Evolutionary conservation across 768 basidiomycete species (phyloP).

Genomic region (Boletus coccyginus): DNA sequence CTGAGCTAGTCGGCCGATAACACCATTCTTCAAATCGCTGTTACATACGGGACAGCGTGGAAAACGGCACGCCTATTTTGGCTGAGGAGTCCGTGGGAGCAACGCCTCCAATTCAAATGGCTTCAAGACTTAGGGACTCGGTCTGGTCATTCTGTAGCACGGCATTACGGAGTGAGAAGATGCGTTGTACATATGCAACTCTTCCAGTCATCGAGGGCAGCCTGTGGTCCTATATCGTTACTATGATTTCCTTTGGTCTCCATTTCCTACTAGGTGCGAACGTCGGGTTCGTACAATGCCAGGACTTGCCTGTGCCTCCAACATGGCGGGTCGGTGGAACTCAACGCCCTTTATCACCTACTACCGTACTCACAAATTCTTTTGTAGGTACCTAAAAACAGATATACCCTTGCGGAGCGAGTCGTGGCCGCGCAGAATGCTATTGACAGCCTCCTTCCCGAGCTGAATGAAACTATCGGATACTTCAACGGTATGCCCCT

Average conservation of each 20-base stretch:
- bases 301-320: slow-evolving; percentile 40
- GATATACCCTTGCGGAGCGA: slow-evolving; percentile 36
- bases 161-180: background rate
- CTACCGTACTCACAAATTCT: background rate
- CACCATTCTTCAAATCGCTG: no score
- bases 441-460: slow-evolving; percentile 40
- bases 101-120: background rate
- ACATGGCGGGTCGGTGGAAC: slow-evolving; percentile 41
- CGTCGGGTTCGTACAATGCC: slow-evolving; percentile 24
- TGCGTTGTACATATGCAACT: background rate
- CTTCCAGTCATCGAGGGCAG: background rate
- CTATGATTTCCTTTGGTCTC: background rate
- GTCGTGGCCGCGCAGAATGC: slow-evolving; percentile 42
- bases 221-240: background rate
- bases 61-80: no score
- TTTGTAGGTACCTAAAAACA: slow-evolving; percentile 41
- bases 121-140: background rate
- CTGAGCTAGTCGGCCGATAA: slow-evolving; percentile 31
- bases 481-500: slow-evolving; percentile 41
- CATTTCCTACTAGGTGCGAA: background rate
- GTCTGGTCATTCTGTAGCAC: background rate
- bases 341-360: background rate
- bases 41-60: no score
- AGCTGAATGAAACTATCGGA: slow-evolving; percentile 35
- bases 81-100: background rate